Conservation (phyloP, 129 eudicot species). For the Pseudognaphalium luteoalbum region DNA sequence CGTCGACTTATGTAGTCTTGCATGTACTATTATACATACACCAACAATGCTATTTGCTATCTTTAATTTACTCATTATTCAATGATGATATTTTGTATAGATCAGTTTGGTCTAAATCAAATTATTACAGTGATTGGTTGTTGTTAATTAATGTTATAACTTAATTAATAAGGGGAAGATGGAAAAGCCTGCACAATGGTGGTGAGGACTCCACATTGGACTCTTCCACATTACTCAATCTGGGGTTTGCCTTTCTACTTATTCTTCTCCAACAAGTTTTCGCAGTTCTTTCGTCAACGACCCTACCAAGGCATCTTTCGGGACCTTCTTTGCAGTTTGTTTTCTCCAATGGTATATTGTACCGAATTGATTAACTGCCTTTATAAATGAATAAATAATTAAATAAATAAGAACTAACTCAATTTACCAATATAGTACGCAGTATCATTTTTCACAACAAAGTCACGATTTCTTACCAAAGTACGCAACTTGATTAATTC, state of each 20-base stretch:
- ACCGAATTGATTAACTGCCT: neutral
- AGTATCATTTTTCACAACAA: neutral
- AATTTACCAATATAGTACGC: neutral
- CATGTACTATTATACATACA: neutral
- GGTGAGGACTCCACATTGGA: conserved; percentile 77
- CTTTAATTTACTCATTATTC: no score
- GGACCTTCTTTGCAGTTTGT: conserved; percentile 45
- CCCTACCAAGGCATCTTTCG: conserved; percentile 66
- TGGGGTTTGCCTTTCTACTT: conserved; percentile 86
- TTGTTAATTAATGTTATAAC: neutral
- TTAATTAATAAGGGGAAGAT: conserved; percentile 45
- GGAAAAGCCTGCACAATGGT: conserved; percentile 75
- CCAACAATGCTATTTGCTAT: neutral
- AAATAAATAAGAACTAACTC: neutral
- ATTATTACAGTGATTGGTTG: neutral
- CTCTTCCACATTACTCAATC: conserved; percentile 71
- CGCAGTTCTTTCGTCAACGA: conserved; percentile 69
- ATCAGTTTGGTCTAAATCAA: neutral
- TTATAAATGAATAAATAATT: neutral
- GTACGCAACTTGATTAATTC: neutral
- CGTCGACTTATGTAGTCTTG: neutral
- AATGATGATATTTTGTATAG: no score
- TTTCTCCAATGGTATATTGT: conserved; percentile 52
- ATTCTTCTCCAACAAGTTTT: conserved; percentile 67
- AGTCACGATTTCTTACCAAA: neutral